phyloP scores from a whole-genome alignment of 2,329 filamentous ascomycete species.

The Aspergillus sp. region DNA sequence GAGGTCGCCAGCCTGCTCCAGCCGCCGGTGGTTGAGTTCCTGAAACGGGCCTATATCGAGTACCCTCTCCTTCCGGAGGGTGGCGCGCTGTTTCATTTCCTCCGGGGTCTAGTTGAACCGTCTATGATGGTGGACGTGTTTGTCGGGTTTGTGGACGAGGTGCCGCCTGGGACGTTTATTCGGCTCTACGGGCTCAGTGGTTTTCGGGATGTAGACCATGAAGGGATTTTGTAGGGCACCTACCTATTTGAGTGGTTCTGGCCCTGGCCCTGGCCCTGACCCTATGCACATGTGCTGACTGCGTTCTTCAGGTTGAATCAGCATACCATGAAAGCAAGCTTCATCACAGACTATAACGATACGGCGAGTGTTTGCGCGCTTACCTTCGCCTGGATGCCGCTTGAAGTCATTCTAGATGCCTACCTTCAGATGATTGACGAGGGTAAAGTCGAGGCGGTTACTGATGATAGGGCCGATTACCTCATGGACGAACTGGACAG shows the following conservation, averaged over 20 bases:
- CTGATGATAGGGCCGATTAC: not conserved
- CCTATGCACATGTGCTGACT: not conserved
- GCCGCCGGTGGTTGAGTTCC: conserved; percentile 1
- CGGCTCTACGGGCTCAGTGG: not conserved
- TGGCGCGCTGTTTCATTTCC: not conserved
- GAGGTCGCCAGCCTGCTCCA: not conserved
- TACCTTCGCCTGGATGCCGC: conserved; percentile 1
- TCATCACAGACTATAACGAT: conserved; percentile 1
- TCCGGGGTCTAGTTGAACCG: not conserved
- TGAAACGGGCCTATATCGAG: not conserved
- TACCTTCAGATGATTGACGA: conserved; percentile 10
- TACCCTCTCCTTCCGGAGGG: not conserved
- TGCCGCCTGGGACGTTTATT: not conserved
- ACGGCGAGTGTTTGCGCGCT: not conserved
- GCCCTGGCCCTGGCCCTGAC: not conserved
- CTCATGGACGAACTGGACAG: not conserved
- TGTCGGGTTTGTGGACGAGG: not conserved
- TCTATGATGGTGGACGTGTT: not conserved
- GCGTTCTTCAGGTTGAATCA: not conserved
- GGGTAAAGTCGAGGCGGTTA: conserved; percentile 1
- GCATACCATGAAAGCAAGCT: not conserved
- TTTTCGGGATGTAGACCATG: not conserved
- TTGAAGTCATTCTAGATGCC: conserved; percentile 8
- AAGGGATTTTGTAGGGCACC: not conserved
- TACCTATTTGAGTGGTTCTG: not conserved